These are phyloP conservation scores for Fulvia fulva DNA, from an alignment of 2,329 filamentous ascomycete species.

Conservation along the genomic window DNA sequence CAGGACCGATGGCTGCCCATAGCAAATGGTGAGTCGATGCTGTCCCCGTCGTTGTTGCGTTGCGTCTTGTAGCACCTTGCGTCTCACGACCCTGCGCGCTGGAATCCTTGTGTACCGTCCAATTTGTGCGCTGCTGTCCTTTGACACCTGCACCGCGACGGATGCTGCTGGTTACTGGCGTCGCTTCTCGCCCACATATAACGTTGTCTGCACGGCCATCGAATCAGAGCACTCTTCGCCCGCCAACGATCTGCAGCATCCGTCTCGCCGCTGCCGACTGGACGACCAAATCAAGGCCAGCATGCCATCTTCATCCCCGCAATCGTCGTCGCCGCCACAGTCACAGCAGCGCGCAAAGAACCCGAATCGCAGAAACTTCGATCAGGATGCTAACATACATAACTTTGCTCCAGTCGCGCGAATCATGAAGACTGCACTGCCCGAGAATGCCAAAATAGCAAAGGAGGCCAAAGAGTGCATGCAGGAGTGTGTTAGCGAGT, in stretches of 20 bases:
- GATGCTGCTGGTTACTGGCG: conserved; percentile 26
- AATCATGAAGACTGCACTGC: conserved; percentile 97
- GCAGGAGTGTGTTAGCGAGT: conserved; percentile 99
- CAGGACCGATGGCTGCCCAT: conserved; percentile 99
- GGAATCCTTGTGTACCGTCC: conserved; percentile 25
- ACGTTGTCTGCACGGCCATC: conserved; percentile 41
- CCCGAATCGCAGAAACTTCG: conserved; percentile 32
- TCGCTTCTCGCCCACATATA: conserved; percentile 34
- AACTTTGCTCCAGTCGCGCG: conserved; percentile 95
- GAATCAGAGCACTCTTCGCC: conserved; percentile 42
- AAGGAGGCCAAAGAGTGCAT: conserved; percentile 99
- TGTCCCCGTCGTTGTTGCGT: no score
- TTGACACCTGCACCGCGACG: conserved; percentile 30
- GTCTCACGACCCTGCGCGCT: conserved; percentile 20
- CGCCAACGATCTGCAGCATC: conserved; percentile 34
- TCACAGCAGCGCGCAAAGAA: conserved; percentile 25
- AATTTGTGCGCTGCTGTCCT: conserved; percentile 28
- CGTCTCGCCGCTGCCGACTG: conserved; percentile 28
- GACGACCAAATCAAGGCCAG: conserved; percentile 28
- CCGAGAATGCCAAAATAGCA: conserved; percentile 92
- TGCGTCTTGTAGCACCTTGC: conserved; percentile 25
- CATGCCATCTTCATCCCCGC: conserved; percentile 44
- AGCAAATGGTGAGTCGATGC: conserved; percentile 99
- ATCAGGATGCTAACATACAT: conserved; percentile 85
- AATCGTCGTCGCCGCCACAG: conserved; percentile 28